Percentiles rank a stretch among this genome's conserved stretches.
phyloP scores from a whole-genome alignment of 2,329 filamentous ascomycete species.

The Rutstroemia sp. region DNA sequence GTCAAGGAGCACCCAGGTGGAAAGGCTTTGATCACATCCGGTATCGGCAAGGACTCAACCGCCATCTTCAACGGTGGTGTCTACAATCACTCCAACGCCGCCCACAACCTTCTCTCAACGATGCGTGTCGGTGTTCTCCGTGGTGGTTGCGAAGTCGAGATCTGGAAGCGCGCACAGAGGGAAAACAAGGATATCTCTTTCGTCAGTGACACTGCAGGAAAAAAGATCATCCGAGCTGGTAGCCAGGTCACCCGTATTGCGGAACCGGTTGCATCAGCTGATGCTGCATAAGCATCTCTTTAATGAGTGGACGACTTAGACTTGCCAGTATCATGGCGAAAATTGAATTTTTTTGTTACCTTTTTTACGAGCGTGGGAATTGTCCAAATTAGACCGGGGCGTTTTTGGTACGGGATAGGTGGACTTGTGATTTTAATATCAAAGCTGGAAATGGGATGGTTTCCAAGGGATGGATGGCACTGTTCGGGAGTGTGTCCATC shows the following conservation, averaged over 20 bases:
- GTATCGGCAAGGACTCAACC: conserved; percentile 80
- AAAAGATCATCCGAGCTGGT: conserved; percentile 79
- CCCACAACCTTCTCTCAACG: conserved; percentile 80
- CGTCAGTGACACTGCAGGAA: conserved; percentile 72
- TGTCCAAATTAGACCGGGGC: conserved; percentile 12
- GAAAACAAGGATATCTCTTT: conserved; percentile 78
- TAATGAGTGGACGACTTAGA: conserved; percentile 5
- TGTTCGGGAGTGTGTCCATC: no score
- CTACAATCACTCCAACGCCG: conserved; percentile 83
- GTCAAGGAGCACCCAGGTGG: conserved; percentile 88
- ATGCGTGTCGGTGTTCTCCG: conserved; percentile 84
- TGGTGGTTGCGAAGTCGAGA: conserved; percentile 82
- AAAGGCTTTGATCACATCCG: conserved; percentile 75
- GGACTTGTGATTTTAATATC: conserved; percentile 3
- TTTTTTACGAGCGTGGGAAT: conserved; percentile 11
- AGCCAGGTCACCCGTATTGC: conserved; percentile 77
- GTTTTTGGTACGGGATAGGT: conserved; percentile 2
- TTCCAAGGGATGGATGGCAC: not conserved
- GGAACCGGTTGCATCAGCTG: conserved; percentile 73
- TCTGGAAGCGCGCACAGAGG: conserved; percentile 81
- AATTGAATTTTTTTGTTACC: conserved; percentile 11
- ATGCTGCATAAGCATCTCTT: conserved; percentile 55
- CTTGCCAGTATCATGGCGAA: not conserved
- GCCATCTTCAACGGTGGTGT: conserved; percentile 90
- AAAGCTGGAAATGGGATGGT: not conserved